Base-by-base conservation (phyloP, 108 stramenopile species). In the Nitzschia sp. region DNA sequence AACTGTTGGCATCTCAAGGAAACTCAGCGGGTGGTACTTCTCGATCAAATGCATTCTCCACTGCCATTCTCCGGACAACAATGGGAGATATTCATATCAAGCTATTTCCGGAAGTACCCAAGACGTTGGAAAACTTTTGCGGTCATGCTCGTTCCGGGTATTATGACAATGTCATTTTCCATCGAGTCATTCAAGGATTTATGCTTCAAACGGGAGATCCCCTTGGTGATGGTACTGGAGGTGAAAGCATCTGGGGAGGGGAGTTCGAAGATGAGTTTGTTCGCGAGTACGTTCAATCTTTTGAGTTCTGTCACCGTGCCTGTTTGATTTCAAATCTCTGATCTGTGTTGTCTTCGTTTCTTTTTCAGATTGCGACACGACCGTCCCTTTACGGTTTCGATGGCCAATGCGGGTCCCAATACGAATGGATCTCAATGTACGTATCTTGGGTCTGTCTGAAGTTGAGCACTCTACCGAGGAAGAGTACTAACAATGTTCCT, bases 141-240 rank as follows among this genome's bases (percentile, higher is more conserved):
- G 88, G 87, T 10, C 97, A 98, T 70, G 80, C 93, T 6, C 80
- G 82, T 65, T 76, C 82, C 12, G 96, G 96, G 6, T 99, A 99
- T 72, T 99, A 99, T 77, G 96, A 98, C 75, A 85, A 91, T 72
- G 85, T 97, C n/a, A 86, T 96, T 55, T 98, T 99, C 75, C 98
- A 99, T 81, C 93, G 98, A 19, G 89, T 94, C 39, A 95, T 97
- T 53, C 83, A 87, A 43, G 82, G 65, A 10, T 99, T 99, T 73
- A 98, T 98, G 97, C 58, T 98, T 50, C 98, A 99, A 72, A 97
- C 96, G 6, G 97, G 99, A 12, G 97, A 98, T 70, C 99, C 99
- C 0, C 71, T 96, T 21, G 99, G 99, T 19, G 96, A 99, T 73
- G 99, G 99, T n/a, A 99, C 99, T 8, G 99, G 99, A 20, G 99